phyloP scores from a whole-genome alignment of 768 basidiomycete species.

The Mycena kentingensis region DNA sequence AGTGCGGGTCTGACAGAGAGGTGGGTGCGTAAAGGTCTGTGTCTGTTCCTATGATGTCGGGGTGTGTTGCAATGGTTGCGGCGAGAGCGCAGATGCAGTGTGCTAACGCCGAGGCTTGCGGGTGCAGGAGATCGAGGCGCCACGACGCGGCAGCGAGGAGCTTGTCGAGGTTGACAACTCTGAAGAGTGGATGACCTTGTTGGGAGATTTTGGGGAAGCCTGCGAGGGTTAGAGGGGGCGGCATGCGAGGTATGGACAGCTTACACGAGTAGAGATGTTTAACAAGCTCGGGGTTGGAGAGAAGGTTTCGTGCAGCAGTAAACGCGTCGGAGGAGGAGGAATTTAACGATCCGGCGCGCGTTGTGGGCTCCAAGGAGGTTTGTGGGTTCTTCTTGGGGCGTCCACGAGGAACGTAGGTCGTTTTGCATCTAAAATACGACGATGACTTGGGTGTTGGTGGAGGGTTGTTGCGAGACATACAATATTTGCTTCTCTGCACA shows the following conservation, averaged over 20 bases:
- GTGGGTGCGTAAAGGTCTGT: not conserved
- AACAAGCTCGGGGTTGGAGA: not conserved
- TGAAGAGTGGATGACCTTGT: slow-evolving; percentile 8
- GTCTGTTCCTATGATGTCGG: slow-evolving; percentile 8
- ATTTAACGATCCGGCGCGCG: not conserved
- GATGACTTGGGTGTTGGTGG: not conserved
- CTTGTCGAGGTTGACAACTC: not conserved
- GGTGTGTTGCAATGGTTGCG: slow-evolving; percentile 6
- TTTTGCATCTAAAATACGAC: slow-evolving; percentile 10
- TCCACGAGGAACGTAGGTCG: slow-evolving; percentile 11
- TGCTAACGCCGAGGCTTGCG: slow-evolving; percentile 10
- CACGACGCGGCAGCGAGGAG: not conserved
- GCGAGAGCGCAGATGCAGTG: slow-evolving; percentile 13
- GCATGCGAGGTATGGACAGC: not conserved
- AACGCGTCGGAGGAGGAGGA: not conserved
- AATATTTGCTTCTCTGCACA: slow-evolving; percentile 12
- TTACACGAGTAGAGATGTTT: not conserved
- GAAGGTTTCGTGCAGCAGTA: not conserved
- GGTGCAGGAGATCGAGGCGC: slow-evolving; percentile 6
- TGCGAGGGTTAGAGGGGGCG: not conserved
- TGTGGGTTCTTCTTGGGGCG: slow-evolving; percentile 1
- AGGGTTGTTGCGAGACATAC: not conserved
- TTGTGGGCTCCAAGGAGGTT: no score
- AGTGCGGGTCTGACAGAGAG: not conserved
- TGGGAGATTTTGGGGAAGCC: slow-evolving; percentile 1